phyloP scores from a whole-genome alignment of 441 rosid species.

The Euphorbia corollata region DNA sequence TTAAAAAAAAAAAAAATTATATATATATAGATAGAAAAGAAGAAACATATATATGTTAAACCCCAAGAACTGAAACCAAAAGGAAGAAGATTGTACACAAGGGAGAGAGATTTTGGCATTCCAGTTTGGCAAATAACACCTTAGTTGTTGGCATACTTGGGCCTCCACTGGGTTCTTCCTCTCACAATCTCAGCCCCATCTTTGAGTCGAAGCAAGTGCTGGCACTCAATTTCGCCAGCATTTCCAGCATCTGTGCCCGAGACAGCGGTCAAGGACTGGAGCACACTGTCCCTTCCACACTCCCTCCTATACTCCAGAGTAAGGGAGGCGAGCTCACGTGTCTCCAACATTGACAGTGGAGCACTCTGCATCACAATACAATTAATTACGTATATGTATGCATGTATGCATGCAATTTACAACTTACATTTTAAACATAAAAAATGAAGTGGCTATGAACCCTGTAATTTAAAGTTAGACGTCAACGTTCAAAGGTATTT shows the following conservation, averaged over 20 bases:
- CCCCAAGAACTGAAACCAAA: conserved; percentile 17
- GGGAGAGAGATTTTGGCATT: conserved; percentile 16
- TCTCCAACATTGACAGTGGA: conserved; percentile 75
- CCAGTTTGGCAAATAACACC: conserved; percentile 12
- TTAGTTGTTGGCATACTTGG: conserved; percentile 39
- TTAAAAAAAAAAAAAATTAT: conserved; percentile 16
- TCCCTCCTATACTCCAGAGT: conserved; percentile 95
- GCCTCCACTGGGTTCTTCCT: conserved; percentile 90
- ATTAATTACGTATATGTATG: too few relatives aligned
- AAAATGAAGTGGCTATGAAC: neutral
- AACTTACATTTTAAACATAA: neutral
- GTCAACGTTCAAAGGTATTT: too few relatives aligned
- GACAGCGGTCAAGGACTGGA: conserved; percentile 77
- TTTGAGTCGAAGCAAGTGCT: conserved; percentile 78
- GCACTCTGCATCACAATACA: conserved; percentile 54
- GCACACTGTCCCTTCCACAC: conserved; percentile 88
- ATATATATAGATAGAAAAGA: conserved; percentile 11
- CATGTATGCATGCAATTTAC: neutral
- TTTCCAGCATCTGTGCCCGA: conserved; percentile 37
- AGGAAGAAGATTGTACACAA: conserved; percentile 26
- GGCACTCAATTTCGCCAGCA: conserved; percentile 57
- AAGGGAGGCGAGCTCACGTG: conserved; percentile 61
- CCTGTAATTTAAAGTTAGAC: neutral
- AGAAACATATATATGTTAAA: conserved; percentile 20
- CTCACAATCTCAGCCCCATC: conserved; percentile 85